Evolutionary conservation across 2,329 filamentous ascomycete genomes (phyloP), one percentile per base, ranked within the genome.

Genomic region (Massarina eburnea): DNA sequence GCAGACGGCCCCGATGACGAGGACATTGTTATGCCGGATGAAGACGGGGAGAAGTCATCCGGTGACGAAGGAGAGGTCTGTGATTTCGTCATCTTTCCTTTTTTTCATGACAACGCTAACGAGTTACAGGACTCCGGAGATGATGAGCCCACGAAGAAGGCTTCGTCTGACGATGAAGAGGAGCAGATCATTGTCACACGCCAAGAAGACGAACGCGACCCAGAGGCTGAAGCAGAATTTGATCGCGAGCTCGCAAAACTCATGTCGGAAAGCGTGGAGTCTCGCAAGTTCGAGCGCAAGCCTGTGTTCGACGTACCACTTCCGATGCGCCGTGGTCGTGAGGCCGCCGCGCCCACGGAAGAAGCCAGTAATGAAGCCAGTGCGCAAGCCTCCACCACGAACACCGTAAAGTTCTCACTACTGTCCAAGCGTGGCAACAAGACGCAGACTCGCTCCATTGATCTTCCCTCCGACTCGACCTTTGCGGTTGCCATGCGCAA

Each of bases 191-290:
- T 96, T 34, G 92, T 99, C 38, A 95, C 90, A 35, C 85, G 91
- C 49, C 86, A 92, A 62, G 89, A 96, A 68, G 90, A 96, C 66
- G 83, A 92, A 59, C 80, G 91, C 45, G 91, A 99, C 56, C 91
- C 92, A 0, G 91, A 96, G 72, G 90, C 87, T 32, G 94, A 99
- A 64, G 94, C 92, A 6, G 94, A 99, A 33, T 99, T 99, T 67
- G 95, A 99, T 66, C 89, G 92, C 59, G 94, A 97, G 71, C 94
- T 96, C 69, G 91, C 94, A 29, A 96, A 95, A 71, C 88, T 99
- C 83, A 97, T 99, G 92, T 83, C 91, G 40, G 94, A 99, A 71
- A 96, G 92, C 73, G 76, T 96, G 61, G 94, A 99, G 58, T 95
- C 92, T 4, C 84, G 94, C 59, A 96, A 96, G 62, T 95, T 96